A percentile compares a stretch with the other conserved stretches of the same genome.
phyloP scores from a whole-genome alignment of 2,329 filamentous ascomycete genomes.

The Neonectria hederae region DNA sequence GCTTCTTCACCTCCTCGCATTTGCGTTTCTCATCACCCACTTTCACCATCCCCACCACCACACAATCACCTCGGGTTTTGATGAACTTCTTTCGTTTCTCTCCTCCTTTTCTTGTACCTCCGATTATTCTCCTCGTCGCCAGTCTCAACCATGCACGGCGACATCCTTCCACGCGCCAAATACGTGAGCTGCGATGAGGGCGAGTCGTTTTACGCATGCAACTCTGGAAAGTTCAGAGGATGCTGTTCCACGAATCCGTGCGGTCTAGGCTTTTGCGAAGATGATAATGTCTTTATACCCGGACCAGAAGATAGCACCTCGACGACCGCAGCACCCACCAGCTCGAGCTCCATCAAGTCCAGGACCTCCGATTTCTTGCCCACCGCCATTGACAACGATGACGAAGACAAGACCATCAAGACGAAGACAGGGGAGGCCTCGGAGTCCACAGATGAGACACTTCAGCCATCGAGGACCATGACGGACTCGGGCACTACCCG shows the following conservation, averaged over 20 bases:
- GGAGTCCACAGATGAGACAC: background rate
- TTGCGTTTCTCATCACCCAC: background rate
- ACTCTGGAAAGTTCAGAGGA: conserved; percentile 49
- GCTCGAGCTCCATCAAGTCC: conserved; percentile 13
- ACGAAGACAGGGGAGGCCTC: conserved; percentile 12
- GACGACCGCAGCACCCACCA: background rate
- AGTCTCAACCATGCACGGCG: conserved; percentile 24
- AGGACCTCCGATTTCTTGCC: background rate
- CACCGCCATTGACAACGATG: background rate
- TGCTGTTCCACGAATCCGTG: conserved; percentile 60
- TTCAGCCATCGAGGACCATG: conserved; percentile 34
- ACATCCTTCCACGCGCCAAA: conserved; percentile 16
- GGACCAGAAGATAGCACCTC: background rate
- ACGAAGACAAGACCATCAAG: conserved; percentile 3
- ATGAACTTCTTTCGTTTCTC: background rate
- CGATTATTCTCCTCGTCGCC: background rate
- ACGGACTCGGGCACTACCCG: conserved; percentile 51
- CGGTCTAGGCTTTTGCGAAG: conserved; percentile 44
- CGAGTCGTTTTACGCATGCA: conserved; percentile 51
- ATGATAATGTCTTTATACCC: background rate
- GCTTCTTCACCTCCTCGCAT: background rate
- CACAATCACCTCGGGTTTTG: background rate
- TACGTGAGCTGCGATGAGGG: conserved; percentile 42
- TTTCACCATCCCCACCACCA: background rate
- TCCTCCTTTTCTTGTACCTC: background rate